A percentile compares a stretch with the other conserved stretches of the same genome.
Evolutionary conservation across 768 basidiomycete genomes (phyloP).

Genomic region (Mycena polygramma): DNA sequence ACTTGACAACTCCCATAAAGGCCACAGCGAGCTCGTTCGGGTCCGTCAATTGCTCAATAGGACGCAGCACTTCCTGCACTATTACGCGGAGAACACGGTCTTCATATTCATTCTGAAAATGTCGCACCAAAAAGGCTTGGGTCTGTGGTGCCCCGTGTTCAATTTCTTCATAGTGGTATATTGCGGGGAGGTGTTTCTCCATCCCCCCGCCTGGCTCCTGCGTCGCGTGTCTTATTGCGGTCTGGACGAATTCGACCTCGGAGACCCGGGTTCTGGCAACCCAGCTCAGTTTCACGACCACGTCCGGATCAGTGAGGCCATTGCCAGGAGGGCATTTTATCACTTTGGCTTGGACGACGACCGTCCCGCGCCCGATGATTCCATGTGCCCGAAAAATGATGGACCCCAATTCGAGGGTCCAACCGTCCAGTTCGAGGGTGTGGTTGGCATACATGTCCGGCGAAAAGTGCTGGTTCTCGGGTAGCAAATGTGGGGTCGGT

Average conservation of each 20-base stretch:
- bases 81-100: slow-evolving; percentile 10
- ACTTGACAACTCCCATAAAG: slow-evolving; percentile 10
- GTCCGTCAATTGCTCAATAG: slow-evolving; percentile 40
- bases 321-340: no score
- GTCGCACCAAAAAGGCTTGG: background rate
- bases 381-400: slow-evolving; percentile 2
- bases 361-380: slow-evolving; percentile 15
- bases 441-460: background rate
- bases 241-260: slow-evolving; percentile 2
- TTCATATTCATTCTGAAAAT: slow-evolving; percentile 2
- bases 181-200: slow-evolving; percentile 13
- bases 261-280: background rate
- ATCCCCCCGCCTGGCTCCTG: no score
- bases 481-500: no score
- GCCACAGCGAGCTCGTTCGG: slow-evolving; percentile 19
- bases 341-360: slow-evolving; percentile 3
- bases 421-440: background rate
- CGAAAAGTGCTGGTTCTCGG: no score
- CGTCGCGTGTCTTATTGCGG: no score
- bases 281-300: slow-evolving; percentile 24
- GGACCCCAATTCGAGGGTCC: background rate
- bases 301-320: no score
- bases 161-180: slow-evolving; percentile 14
- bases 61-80: slow-evolving; percentile 16
- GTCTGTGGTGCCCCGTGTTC: slow-evolving; percentile 8